These are phyloP conservation scores for Oryza brachyantha DNA, from an alignment of 176 grass and related monocot genomes.

Conservation along the genomic window DNA sequence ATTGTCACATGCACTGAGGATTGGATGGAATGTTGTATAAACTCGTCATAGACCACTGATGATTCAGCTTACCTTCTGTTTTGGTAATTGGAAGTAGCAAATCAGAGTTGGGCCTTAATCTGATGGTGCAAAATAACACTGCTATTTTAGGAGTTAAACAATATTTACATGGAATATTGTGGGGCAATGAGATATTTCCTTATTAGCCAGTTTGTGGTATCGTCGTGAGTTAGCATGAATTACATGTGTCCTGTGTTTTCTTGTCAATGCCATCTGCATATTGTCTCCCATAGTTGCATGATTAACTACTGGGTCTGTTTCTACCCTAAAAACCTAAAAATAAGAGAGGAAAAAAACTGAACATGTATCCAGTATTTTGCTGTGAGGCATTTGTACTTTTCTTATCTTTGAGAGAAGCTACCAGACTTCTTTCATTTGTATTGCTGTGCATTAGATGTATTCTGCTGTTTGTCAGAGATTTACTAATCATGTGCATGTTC, in stretches of 20 bases:
- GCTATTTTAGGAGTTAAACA: not conserved
- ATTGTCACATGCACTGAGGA: not conserved
- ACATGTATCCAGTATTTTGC: constrained; percentile 11
- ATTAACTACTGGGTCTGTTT: not conserved
- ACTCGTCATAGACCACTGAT: not conserved
- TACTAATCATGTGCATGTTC: constrained; percentile 31
- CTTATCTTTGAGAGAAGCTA: constrained; percentile 28
- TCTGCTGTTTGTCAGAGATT: not conserved
- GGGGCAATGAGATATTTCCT: not conserved
- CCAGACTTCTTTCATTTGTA: not conserved
- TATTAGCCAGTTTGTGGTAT: not conserved
- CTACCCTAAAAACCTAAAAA: not conserved
- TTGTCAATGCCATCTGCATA: not conserved
- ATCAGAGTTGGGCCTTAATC: not conserved
- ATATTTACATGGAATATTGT: not conserved
- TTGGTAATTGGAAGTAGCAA: constrained; percentile 20
- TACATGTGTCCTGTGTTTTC: not conserved
- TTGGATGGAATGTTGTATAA: not conserved
- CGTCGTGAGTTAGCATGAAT: not conserved
- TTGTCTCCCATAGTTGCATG: not conserved
- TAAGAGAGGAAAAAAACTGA: not conserved
- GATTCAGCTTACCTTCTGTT: constrained; percentile 11
- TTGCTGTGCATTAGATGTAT: constrained; percentile 2
- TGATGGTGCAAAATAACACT: not conserved
- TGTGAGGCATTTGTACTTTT: constrained; percentile 21